Evolutionary conservation across 108 stramenopile species (phyloP).

Genomic region (Aureococcus anophagefferens): DNA sequence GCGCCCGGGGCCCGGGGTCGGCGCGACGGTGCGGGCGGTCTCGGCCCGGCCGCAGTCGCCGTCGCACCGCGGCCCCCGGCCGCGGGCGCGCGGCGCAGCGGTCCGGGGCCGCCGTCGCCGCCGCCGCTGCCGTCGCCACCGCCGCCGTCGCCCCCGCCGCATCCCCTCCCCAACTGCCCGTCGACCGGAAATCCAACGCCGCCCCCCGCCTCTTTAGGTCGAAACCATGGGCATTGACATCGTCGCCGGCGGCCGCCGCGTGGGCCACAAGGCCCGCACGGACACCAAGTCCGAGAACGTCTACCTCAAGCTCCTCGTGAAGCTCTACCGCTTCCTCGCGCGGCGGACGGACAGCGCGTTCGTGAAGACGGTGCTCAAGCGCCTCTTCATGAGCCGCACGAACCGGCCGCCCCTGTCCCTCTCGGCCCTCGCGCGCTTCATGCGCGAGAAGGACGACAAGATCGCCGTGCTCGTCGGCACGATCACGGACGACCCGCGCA

Average conservation of each 20-base stretch:
- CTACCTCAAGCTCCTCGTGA: conserved; percentile 94
- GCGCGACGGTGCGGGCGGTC: too few relatives aligned
- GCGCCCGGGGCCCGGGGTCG: too few relatives aligned
- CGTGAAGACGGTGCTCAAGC: conserved; percentile 85
- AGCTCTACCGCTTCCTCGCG: conserved; percentile 94
- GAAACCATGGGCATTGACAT: conserved; percentile 95
- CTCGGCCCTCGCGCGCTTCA: conserved; percentile 82
- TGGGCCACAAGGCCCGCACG: conserved; percentile 90
- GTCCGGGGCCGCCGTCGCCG: too few relatives aligned
- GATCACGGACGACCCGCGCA: conserved; percentile 97
- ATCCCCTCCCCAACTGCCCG: too few relatives aligned
- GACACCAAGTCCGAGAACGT: conserved; percentile 92
- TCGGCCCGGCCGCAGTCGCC: too few relatives aligned
- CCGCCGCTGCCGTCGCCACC: too few relatives aligned
- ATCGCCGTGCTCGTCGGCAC: conserved; percentile 93
- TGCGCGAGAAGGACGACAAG: conserved; percentile 92
- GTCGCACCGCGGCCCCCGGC: too few relatives aligned
- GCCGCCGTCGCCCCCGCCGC: too few relatives aligned
- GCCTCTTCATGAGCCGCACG: conserved; percentile 94
- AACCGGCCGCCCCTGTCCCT: conserved; percentile 94
- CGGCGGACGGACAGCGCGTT: conserved; percentile 95
- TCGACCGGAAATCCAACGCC: too few relatives aligned
- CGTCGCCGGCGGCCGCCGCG: conserved; percentile 94
- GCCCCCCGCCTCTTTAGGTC: too few relatives aligned
- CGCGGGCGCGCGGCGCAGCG: too few relatives aligned